Conservation (phyloP, 2,329 filamentous ascomycete species). For the Clarireedia paspali region DNA sequence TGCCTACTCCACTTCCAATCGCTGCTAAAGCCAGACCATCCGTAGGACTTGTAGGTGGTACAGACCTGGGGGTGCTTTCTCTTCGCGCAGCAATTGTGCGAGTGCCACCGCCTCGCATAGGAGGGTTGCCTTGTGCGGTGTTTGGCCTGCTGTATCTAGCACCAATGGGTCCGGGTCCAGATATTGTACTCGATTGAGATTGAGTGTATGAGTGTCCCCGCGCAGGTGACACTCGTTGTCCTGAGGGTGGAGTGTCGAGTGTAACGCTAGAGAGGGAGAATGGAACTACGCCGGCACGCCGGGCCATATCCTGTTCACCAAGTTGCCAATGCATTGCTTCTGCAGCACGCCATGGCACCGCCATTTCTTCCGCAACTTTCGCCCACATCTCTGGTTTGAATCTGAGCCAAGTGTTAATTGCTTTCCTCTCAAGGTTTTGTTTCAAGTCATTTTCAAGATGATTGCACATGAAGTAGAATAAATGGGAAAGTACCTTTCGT, state of each 20-base stretch:
- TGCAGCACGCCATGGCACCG: constrained; percentile 86
- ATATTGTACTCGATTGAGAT: constrained; percentile 21
- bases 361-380: constrained; percentile 91
- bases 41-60: constrained; percentile 32
- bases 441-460: background rate
- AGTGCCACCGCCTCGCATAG: constrained; percentile 13
- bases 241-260: constrained; percentile 34
- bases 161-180: constrained; percentile 10
- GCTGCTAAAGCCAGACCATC: constrained; percentile 29
- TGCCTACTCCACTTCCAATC: constrained; percentile 22
- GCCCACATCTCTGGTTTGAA: constrained; percentile 99
- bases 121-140: constrained; percentile 15
- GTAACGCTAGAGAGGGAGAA: constrained; percentile 62
- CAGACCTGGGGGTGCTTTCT: constrained; percentile 28
- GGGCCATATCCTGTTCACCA: constrained; percentile 88
- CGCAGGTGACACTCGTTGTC: constrained; percentile 37
- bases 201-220: constrained; percentile 25
- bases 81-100: constrained; percentile 26
- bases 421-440: background rate
- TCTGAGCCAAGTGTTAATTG: constrained; percentile 39
- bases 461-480: background rate
- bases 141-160: constrained; percentile 21
- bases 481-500: constrained; percentile 65
- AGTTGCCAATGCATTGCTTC: constrained; percentile 99
- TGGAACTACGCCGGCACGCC: constrained; percentile 79